These are phyloP conservation scores for Salvia rosmarinus DNA, from an alignment of 257 asterid genomes.

Conservation along the genomic window DNA sequence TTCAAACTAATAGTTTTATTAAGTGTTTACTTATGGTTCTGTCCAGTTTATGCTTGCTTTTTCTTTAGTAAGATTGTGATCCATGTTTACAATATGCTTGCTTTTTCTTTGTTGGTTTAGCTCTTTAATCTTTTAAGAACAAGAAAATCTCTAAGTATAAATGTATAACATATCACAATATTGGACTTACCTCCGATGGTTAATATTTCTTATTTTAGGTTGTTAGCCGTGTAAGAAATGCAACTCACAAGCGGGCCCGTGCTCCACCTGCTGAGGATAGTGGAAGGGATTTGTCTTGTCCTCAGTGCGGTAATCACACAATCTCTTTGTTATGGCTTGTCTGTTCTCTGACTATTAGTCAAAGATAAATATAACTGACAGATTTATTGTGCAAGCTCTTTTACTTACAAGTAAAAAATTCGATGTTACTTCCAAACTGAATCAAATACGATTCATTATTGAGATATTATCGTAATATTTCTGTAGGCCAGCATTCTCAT, in stretches of 20 bases:
- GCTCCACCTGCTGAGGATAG: slow-evolving; percentile 54
- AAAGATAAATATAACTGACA: background rate
- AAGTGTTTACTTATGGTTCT: background rate
- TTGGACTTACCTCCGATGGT: slow-evolving; percentile 8
- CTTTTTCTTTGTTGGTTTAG: slow-evolving; percentile 1
- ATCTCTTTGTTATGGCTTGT: slow-evolving; percentile 31
- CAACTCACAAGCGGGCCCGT: slow-evolving; percentile 63
- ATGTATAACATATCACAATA: background rate
- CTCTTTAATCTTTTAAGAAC: background rate
- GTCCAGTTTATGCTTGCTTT: background rate
- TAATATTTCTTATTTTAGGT: slow-evolving; percentile 52
- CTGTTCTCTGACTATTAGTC: slow-evolving; percentile 15
- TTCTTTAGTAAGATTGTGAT: background rate
- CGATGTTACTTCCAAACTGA: slow-evolving; percentile 19
- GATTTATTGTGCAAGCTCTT: slow-evolving; percentile 4
- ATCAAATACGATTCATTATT: background rate
- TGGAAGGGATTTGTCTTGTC: slow-evolving; percentile 60
- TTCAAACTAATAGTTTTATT: background rate
- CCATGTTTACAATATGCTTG: background rate
- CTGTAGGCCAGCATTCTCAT: slow-evolving; percentile 1
- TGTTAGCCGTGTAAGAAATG: slow-evolving; percentile 54
- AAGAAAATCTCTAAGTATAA: background rate
- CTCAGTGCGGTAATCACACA: slow-evolving; percentile 77
- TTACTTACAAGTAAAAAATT: background rate
- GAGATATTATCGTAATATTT: slow-evolving; percentile 22